These are phyloP conservation scores for Fusarium secorum DNA, from an alignment of 2,329 filamentous ascomycete genomes.

Conservation along the genomic window DNA sequence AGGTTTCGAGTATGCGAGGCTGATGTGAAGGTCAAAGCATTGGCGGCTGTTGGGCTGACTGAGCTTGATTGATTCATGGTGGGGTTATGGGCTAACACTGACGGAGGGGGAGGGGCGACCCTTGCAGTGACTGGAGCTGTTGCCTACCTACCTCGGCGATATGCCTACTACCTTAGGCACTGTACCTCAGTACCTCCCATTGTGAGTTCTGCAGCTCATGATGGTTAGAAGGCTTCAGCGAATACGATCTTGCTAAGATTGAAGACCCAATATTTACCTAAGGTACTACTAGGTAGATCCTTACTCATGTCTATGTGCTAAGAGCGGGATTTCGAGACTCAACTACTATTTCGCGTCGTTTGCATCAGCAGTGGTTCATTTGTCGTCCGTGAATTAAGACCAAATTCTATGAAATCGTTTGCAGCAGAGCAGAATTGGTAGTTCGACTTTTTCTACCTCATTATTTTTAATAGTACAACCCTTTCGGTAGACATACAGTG, in stretches of 20 bases:
- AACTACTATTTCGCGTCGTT: neutral
- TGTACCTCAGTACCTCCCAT: neutral
- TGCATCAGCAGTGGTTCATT: neutral
- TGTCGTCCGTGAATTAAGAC: neutral
- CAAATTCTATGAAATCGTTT: neutral
- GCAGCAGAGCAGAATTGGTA: conserved; percentile 37
- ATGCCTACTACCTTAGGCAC: neutral
- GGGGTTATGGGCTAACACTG: conserved; percentile 31
- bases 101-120: conserved; percentile 32
- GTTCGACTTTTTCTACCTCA: conserved; percentile 32
- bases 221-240: neutral
- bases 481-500: conserved; percentile 54
- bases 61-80: conserved; percentile 35
- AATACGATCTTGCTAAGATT: neutral
- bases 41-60: conserved; percentile 29
- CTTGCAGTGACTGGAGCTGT: conserved; percentile 2
- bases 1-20: conserved; percentile 32
- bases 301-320: neutral
- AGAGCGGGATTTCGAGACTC: neutral
- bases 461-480: conserved; percentile 45
- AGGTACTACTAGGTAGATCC: no score
- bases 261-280: neutral
- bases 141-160: conserved; percentile 1
- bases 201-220: neutral
- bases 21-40: conserved; percentile 28